Conservation (phyloP, 495 filamentous ascomycete genomes). For the Hypoxylon intermedium region DNA sequence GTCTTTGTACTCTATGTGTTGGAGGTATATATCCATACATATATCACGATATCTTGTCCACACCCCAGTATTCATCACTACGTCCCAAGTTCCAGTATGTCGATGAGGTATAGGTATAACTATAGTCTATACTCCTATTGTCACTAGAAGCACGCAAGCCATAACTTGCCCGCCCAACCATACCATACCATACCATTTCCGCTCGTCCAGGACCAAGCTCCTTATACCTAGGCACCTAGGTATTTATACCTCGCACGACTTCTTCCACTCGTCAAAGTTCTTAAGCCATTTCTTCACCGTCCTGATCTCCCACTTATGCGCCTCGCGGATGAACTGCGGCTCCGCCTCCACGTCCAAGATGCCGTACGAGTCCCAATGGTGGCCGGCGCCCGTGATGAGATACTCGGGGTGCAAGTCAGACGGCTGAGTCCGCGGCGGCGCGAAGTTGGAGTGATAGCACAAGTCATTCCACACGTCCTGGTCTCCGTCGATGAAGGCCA, state of each 20-base stretch:
- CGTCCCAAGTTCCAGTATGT: no score
- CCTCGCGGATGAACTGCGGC: conserved; percentile 58
- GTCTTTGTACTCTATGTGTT: no score
- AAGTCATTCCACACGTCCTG: conserved; percentile 56
- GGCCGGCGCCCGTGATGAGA: conserved; percentile 54
- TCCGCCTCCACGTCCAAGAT: conserved; percentile 54
- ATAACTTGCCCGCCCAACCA: no score
- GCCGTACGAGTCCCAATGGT: conserved; percentile 59
- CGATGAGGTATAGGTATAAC: no score
- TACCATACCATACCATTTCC: no score
- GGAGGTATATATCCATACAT: no score
- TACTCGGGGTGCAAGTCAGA: conserved; percentile 52
- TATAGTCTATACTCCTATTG: no score
- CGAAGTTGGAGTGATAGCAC: conserved; percentile 54
- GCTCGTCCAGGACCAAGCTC: no score
- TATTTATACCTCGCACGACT: conserved; percentile 14
- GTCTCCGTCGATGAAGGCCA: conserved; percentile 59
- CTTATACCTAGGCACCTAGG: not conserved
- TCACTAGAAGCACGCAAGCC: no score
- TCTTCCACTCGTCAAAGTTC: conserved; percentile 35
- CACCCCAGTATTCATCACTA: no score
- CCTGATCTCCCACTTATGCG: conserved; percentile 58
- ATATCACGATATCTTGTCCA: no score
- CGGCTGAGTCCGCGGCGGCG: conserved; percentile 37
- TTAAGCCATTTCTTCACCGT: conserved; percentile 48